phyloP scores from a whole-genome alignment of 768 basidiomycete genomes.

The Saitozyma podzolica region DNA sequence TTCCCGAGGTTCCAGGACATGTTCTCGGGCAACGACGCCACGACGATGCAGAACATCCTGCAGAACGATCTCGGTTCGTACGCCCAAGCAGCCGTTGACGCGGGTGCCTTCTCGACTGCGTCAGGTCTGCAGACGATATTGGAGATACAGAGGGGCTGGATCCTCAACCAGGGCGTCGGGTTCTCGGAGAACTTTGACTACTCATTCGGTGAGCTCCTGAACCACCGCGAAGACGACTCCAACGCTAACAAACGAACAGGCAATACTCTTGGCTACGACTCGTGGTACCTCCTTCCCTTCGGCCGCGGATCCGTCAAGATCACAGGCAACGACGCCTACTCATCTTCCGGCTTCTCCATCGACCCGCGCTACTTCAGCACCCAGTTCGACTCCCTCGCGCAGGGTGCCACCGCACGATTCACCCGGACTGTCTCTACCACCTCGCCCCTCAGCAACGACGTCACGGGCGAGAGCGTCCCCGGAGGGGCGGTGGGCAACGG shows the following conservation, averaged over 20 bases:
- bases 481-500: slow-evolving; percentile 13
- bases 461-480: slow-evolving; percentile 18
- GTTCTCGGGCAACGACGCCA: slow-evolving; percentile 25
- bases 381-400: slow-evolving; percentile 35
- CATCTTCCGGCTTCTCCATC: slow-evolving; percentile 15
- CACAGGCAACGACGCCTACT: slow-evolving; percentile 34
- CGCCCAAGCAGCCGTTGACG: slow-evolving; percentile 35
- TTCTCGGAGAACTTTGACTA: slow-evolving; percentile 42
- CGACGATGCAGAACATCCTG: slow-evolving; percentile 26
- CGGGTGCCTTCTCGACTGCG: slow-evolving; percentile 30
- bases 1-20: slow-evolving; percentile 34
- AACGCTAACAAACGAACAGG: neutral
- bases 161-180: slow-evolving; percentile 36
- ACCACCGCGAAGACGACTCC: neutral
- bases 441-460: slow-evolving; percentile 16
- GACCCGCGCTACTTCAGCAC: slow-evolving; percentile 43
- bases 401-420: slow-evolving; percentile 37
- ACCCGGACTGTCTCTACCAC: slow-evolving; percentile 23
- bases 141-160: slow-evolving; percentile 44
- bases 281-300: slow-evolving; percentile 45
- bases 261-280: slow-evolving; percentile 13
- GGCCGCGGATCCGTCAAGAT: slow-evolving; percentile 42
- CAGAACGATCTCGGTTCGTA: slow-evolving; percentile 37
- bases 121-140: slow-evolving; percentile 31
- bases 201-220: slow-evolving; percentile 14